Evolutionary conservation across 2,329 filamentous ascomycete species (phyloP), one percentile per base, ranked within the genome.

Genomic region (Verticillium longisporum): DNA sequence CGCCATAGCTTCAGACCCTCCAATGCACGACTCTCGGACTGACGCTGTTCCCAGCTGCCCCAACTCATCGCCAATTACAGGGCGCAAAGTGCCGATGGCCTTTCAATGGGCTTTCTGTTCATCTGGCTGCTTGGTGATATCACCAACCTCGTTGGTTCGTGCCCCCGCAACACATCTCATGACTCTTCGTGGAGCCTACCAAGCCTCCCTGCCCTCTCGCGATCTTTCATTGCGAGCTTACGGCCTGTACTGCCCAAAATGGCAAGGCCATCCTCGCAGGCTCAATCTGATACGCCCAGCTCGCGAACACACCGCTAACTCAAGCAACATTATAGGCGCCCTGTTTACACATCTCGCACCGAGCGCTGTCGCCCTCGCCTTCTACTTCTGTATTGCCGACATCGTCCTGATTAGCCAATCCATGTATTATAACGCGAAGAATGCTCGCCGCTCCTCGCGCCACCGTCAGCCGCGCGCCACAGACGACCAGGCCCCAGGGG

Each of bases 61-160:
- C 95, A 99, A 77, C 83, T 98, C 63, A 85, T 96, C 68, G 88
- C 96, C 73, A 99, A 98, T 79, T 98, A 96, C 82, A 90, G 87
- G 72, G 86, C 90, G 62, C 85, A 89, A 74, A 96, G 89, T 69
- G 93, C 95, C 60, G 92, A 97, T 68, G 93, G 91, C 65, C 86
- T 99, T 62, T 97, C 92, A 50, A 88, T 97, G 77, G 84, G 88
- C 56, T 99, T 99, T 74, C 81, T 99, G 60, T 77, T 88, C 63
- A 90, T 98, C 61, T 99, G 95, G 95, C 87, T 97, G 63, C 75
- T 96, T 26, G 94, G 94, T 65, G 91, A 96, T 72, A 75, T 90
- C 57, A 83, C 89, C 60, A 95, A 94, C 74, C 79, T 94, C 34
- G 80, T 82, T 57, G 85, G 86, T 88, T 72, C 54, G 78, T 68